Evolutionary conservation across 1,284 basidiomycete genomes (phyloP), one percentile per base, ranked within the genome.

Genomic region (Entoloma clypeatum): DNA sequence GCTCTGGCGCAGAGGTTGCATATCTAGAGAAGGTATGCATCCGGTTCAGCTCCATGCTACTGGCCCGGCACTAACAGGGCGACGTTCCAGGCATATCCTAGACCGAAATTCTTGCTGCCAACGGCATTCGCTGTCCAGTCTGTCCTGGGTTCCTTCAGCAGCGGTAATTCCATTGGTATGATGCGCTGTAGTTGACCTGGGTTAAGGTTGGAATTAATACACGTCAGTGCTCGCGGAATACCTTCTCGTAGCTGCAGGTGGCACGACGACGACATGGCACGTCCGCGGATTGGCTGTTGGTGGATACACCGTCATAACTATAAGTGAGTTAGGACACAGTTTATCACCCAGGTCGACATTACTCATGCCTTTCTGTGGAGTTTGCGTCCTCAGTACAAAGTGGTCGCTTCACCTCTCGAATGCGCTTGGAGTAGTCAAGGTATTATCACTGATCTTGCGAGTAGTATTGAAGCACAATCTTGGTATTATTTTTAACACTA

Each of bases 1-100:
- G 72, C 18, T 70, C 72, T 5, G 72, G 72, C 4, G 71, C 68
- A 5, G 67, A 72, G 40, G 72, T 72, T 7, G 68, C 69, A 4
- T 73, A 68, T 39, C 57, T 72, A n/a, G 68, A 71, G 39, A 66
- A 71, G 58, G 60, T 54, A 17, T 21, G 19, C 16, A 2, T 3
- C 17, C 11, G 4, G 23, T 19, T 11, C 26, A 11, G 26, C 16
- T 35, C 21, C 10, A 34, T n/a, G 11, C 19, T 14, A 17, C 23
- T 25, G 13, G 28, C n/a, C 9, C 26, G 13, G 33, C 19, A 29
- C 26, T 39, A 16, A 39, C 29, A 7, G 9, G 4, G 24, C 4
- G 14, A n/a, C 13, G 13, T 26, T 14, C n/a, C 36, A 63, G 58
- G 70, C 70, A 6, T 72, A 71, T 48, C 67, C 65, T 5, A 55